Evolutionary conservation across 805 yeast genomes (phyloP).

Genomic region (Metschnikowia reukaufii): DNA sequence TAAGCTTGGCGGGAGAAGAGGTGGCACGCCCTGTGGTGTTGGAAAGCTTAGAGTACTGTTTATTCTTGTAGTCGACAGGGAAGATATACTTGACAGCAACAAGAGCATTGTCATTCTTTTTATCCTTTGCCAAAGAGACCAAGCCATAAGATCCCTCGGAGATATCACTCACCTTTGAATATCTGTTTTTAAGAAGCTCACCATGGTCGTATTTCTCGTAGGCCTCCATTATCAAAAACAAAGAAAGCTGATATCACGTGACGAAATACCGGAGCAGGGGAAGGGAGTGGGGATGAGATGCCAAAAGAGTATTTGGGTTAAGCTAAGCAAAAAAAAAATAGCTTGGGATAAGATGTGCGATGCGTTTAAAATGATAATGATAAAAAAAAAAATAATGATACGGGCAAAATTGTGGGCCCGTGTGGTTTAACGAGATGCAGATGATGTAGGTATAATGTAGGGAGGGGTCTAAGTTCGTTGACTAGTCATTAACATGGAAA

Average conservation of each 20-base stretch:
- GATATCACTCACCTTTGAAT: slow-evolving; percentile 67
- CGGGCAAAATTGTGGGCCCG: background rate
- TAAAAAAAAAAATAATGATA: background rate
- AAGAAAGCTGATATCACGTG: background rate
- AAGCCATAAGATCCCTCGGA: slow-evolving; percentile 94
- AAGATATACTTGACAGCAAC: slow-evolving; percentile 88
- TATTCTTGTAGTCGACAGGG: slow-evolving; percentile 47
- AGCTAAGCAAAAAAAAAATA: too few species aligned
- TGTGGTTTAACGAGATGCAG: slow-evolving; percentile 1
- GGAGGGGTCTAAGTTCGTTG: slow-evolving; percentile 7
- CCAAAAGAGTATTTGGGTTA: background rate
- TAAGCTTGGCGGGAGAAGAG: slow-evolving; percentile 38
- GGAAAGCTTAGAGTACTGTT: slow-evolving; percentile 20
- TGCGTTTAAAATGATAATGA: background rate
- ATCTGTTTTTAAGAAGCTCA: slow-evolving; percentile 56
- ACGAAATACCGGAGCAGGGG: background rate
- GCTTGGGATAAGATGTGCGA: too few species aligned
- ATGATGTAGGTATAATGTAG: slow-evolving; percentile 1
- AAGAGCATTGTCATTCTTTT: slow-evolving; percentile 41
- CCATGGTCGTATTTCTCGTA: slow-evolving; percentile 42
- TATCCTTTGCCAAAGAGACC: slow-evolving; percentile 84
- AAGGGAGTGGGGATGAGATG: background rate
- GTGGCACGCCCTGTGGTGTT: slow-evolving; percentile 27
- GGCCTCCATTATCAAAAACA: slow-evolving; percentile 31
- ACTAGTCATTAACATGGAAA: slow-evolving; percentile 9